Percentiles rank a stretch among this genome's conserved stretches.
These are phyloP conservation scores for Auriculariales sp. DNA, from an alignment of 768 basidiomycete species.

Conservation along the genomic window DNA sequence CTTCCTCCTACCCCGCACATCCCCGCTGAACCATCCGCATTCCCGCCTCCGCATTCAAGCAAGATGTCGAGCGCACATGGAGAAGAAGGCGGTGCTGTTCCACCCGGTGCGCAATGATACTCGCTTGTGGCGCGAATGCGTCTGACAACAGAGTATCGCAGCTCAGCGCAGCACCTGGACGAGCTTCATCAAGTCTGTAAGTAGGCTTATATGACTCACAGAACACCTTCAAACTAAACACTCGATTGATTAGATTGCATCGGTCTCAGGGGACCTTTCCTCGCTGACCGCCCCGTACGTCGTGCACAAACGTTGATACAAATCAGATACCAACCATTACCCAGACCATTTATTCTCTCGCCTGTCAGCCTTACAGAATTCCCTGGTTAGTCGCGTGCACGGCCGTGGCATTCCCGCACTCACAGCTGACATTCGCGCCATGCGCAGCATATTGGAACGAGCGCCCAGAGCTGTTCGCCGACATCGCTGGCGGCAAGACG, in stretches of 20 bases:
- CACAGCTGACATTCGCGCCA: slow-evolving; percentile 1
- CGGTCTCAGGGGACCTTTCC: slow-evolving; percentile 78
- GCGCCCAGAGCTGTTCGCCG: slow-evolving; percentile 77
- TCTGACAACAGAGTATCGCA: slow-evolving; percentile 19
- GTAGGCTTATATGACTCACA: slow-evolving; percentile 3
- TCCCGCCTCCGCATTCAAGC: no score
- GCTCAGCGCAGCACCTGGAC: slow-evolving; percentile 81
- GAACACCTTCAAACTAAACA: not conserved
- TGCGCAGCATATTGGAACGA: slow-evolving; percentile 88
- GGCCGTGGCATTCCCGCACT: not conserved
- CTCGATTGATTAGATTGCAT: slow-evolving; percentile 35
- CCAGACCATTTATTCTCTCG: slow-evolving; percentile 70
- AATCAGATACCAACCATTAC: not conserved
- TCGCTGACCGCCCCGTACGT: slow-evolving; percentile 54
- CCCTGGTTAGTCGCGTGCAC: slow-evolving; percentile 40
- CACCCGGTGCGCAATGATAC: slow-evolving; percentile 4
- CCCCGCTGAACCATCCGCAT: no score
- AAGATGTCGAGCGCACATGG: slow-evolving; percentile 3
- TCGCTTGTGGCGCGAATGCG: not conserved
- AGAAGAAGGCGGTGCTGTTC: slow-evolving; percentile 9
- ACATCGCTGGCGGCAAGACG: slow-evolving; percentile 62
- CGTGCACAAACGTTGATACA: not conserved
- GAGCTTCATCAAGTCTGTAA: slow-evolving; percentile 68
- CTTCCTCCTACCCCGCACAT: no score
- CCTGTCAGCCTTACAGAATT: slow-evolving; percentile 86